Base-by-base conservation (phyloP, 352 stramenopile species). In the Phytophthora melonis region DNA sequence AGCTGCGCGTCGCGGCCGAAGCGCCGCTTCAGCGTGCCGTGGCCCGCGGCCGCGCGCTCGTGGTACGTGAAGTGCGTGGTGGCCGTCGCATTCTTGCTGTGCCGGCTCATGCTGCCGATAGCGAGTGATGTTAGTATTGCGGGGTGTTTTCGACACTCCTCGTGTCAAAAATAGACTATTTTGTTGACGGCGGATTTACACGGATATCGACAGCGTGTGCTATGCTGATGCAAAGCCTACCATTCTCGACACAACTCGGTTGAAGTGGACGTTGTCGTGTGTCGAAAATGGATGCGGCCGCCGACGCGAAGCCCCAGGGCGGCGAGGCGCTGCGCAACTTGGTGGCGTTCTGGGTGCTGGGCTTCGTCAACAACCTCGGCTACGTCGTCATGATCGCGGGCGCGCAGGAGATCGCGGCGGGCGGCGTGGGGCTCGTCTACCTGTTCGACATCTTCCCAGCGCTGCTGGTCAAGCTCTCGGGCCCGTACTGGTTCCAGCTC, bases 381-480 rank as follows among this genome's bases (percentile, higher is more conserved):
- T 99, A 97, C 72, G 93, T 98, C 43, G 90, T 98, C 59, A 98
- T 99, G 94, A 96, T 98, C 66, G 95, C 97, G 0, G 87, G 89
- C 50, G 97, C 97, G 27, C 97, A 98, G 67, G 87, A 93, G 68
- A 98, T 99, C 74, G 83, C 81, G 23, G 85, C 94, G 2, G 93
- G 92, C 16, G 95, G 94, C 50, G 94, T 98, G 34, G 94, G 89
- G 1, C 73, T 98, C 39, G 93, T 99, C 52, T 98, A 97, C 77
- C 86, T 98, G 36, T 94, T 90, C 56, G 97, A 98, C 78, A 93
- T 98, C 56, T 87, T 97, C 50, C 97, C 97, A 1, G 85, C 90
- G 16, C 72, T 98, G 3, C 59, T 96, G 36, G 81, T 98, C 21
- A 98, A 98, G 69, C 68, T 97, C 39, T 92, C 90, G 43, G 93